Conservation (phyloP, 2,329 filamentous ascomycete genomes). For the Aspergillus hortae region DNA sequence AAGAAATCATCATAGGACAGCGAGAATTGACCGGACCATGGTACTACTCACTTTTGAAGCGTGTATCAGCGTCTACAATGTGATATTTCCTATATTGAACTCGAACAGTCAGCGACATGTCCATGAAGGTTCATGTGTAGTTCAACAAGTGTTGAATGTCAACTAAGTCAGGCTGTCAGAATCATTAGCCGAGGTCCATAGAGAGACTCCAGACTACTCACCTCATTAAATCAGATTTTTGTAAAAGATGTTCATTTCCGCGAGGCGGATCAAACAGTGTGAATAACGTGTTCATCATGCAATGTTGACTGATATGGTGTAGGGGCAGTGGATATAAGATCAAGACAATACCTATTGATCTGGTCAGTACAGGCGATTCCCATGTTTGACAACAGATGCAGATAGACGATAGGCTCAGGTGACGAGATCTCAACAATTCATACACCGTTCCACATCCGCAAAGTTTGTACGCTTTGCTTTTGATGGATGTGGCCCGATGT, state of each 20-base stretch:
- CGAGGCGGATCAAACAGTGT: slow-evolving; percentile 65
- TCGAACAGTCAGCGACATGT: slow-evolving; percentile 26
- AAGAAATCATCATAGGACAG: slow-evolving; percentile 54
- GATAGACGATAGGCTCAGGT: slow-evolving; percentile 49
- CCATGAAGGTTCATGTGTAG: slow-evolving; percentile 20
- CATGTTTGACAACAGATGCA: slow-evolving; percentile 16
- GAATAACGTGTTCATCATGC: slow-evolving; percentile 66
- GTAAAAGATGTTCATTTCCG: slow-evolving; percentile 59
- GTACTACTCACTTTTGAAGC: slow-evolving; percentile 20
- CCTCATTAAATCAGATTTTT: slow-evolving; percentile 73
- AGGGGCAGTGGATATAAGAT: slow-evolving; percentile 12
- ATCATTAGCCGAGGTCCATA: slow-evolving; percentile 28
- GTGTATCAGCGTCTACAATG: slow-evolving; percentile 1
- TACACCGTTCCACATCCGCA: slow-evolving; percentile 53
- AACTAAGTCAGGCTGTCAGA: slow-evolving; percentile 39
- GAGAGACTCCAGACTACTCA: slow-evolving; percentile 25
- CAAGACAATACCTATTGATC: slow-evolving; percentile 25
- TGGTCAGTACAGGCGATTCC: slow-evolving; percentile 18
- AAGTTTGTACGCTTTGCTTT: slow-evolving; percentile 62
- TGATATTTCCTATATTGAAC: slow-evolving; percentile 16
- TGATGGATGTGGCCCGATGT: slow-evolving; percentile 49
- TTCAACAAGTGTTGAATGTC: slow-evolving; percentile 25
- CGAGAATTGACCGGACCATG: slow-evolving; percentile 1
- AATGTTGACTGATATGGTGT: slow-evolving; percentile 34
- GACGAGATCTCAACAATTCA: slow-evolving; percentile 68